Evolutionary conservation across 495 filamentous ascomycete species (phyloP).

Genomic region (Tirmania nivea): DNA sequence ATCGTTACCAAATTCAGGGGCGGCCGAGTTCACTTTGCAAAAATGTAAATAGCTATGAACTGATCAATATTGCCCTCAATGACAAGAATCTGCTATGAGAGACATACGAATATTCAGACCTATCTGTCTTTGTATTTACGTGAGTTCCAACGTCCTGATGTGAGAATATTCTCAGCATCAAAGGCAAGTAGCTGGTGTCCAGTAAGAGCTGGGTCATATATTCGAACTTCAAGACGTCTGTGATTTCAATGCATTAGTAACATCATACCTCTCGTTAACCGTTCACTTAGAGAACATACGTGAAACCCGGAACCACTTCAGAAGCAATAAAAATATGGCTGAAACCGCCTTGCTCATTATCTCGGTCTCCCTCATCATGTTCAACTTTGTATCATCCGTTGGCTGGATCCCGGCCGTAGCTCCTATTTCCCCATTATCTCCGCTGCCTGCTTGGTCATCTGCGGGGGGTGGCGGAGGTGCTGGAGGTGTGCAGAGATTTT

Average conservation of each 20-base stretch:
- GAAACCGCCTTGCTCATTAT: slow-evolving; percentile 80
- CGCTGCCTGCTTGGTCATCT: background rate
- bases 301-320: slow-evolving; percentile 94
- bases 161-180: slow-evolving; percentile 66
- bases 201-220: slow-evolving; percentile 82
- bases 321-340: slow-evolving; percentile 55
- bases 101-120: slow-evolving; percentile 9
- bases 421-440: too few species aligned
- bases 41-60: background rate
- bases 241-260: background rate
- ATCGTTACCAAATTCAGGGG: background rate
- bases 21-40: background rate
- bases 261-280: slow-evolving; percentile 14
- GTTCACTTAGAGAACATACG: slow-evolving; percentile 33
- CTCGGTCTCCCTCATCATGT: slow-evolving; percentile 58
- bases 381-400: slow-evolving; percentile 41
- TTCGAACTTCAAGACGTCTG: slow-evolving; percentile 88
- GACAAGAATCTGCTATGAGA: slow-evolving; percentile 20
- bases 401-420: too few species aligned
- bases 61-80: background rate
- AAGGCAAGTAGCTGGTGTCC: slow-evolving; percentile 80
- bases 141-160: slow-evolving; percentile 2
- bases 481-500: slow-evolving; percentile 44
- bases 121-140: slow-evolving; percentile 15
- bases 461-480: slow-evolving; percentile 6